phyloP scores from a whole-genome alignment of 164 flowering plant genomes.

The Euptelea pleiosperma region DNA sequence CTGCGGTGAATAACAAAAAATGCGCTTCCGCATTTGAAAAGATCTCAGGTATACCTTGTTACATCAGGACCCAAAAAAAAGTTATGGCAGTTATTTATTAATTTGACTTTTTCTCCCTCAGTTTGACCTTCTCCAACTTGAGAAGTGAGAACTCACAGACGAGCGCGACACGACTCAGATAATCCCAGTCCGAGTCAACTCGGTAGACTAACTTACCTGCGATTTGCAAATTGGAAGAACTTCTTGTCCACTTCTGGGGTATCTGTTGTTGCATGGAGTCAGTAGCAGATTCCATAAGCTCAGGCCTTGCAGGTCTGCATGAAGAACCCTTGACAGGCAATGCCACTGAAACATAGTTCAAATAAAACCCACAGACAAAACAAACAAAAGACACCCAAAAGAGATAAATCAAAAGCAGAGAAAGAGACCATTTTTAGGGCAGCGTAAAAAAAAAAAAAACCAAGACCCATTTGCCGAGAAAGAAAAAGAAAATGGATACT shows the following conservation, averaged over 20 bases:
- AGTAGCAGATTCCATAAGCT: not conserved
- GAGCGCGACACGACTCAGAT: not conserved
- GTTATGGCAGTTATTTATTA: too few species aligned
- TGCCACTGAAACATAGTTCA: constrained; percentile 11
- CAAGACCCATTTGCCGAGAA: not conserved
- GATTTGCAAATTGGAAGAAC: not conserved
- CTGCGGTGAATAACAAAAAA: too few species aligned
- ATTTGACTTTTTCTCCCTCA: too few species aligned
- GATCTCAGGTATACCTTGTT: too few species aligned
- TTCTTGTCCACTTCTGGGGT: constrained; percentile 2
- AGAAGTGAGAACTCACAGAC: too few species aligned
- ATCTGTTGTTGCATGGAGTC: constrained; percentile 8
- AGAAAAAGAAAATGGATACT: not conserved
- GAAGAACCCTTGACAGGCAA: constrained; percentile 15
- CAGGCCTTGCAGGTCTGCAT: constrained; percentile 6
- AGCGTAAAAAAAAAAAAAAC: not conserved
- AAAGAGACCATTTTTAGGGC: not conserved
- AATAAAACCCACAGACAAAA: not conserved
- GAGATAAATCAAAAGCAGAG: not conserved
- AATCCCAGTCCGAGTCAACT: not conserved
- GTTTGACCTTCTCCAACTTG: too few species aligned
- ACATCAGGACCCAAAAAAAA: too few species aligned
- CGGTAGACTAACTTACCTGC: constrained; percentile 15
- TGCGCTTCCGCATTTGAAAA: too few species aligned
- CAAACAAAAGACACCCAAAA: not conserved